Evolutionary conservation across 192 early-diverging fungal genomes (phyloP), one percentile per base, ranked within the genome.

Genomic region (Funneliformis mosseae): DNA sequence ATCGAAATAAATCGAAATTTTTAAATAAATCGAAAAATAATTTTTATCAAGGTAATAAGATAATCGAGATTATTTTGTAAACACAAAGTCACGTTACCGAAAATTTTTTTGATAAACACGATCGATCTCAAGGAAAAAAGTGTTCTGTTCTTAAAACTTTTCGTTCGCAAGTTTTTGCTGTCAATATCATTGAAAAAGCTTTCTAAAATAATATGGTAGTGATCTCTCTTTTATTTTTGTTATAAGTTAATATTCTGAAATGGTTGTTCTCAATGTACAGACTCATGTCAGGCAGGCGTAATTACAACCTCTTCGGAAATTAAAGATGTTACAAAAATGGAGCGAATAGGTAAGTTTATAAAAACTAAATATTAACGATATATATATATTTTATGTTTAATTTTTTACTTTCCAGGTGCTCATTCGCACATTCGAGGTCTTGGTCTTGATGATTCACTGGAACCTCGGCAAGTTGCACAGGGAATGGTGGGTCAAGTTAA

Each of bases 341-440:
- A 96, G 84, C 90, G 95, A 63, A 93, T 96, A 78, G 95, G 95
- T 93, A 88, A 60, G 85, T 59, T 64, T 62, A 43, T 43, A 0
- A 59, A n/a, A 63, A 25, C 23, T 33, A 33, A 67, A 18, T 73
- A 66, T 55, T 42, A 5, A 50, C 14, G 8, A 50, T 38, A 0
- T 8, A 6, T 38, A 63, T 23, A 25, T 25, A 12, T 50, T 50
- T 78, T 25, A 14, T 75, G 48, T 68, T 5, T 41, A 12, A 76
- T 59, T 78, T 18, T 45, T 46, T 41, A 46, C 6, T 48, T 43
- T 21, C 25, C 86, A 96, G 96, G 97, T 73, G 95, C 97, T 3
- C 98, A 99, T 85, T 98, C 97, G 76, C 98, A 99, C 70, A 98
- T 99, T 83, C 93, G 95, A 79, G 98, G 98, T 23, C 90, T 99